These are phyloP conservation scores for Solanum chiquidenum DNA, from an alignment of 257 asterid species.

Conservation along the genomic window DNA sequence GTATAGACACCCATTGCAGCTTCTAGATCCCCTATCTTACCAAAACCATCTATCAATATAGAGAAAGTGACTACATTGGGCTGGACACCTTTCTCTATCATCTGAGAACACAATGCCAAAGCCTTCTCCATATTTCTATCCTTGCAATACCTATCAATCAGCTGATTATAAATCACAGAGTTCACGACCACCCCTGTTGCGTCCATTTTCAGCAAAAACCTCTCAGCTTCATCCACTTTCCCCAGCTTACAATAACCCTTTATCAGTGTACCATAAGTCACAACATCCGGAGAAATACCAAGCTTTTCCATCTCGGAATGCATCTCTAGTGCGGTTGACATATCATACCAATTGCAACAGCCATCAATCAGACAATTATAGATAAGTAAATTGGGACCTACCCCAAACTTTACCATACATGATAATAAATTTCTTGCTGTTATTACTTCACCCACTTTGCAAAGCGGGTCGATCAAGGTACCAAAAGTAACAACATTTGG, in stretches of 20 bases:
- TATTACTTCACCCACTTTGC: conserved; percentile 33
- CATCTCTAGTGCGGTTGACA: conserved; percentile 22
- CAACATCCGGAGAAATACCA: conserved; percentile 45
- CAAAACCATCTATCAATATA: conserved; percentile 54
- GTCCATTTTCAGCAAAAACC: conserved; percentile 28
- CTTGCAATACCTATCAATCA: conserved; percentile 54
- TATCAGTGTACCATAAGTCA: conserved; percentile 50
- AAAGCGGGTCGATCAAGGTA: conserved; percentile 31
- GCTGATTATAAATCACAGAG: conserved; percentile 45
- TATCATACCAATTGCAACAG: conserved; percentile 27
- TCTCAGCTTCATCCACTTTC: conserved; percentile 50
- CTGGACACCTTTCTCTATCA: conserved; percentile 48
- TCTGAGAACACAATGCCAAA: conserved; percentile 42
- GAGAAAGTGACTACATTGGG: conserved; percentile 48
- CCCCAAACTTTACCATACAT: conserved; percentile 57
- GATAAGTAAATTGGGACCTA: conserved; percentile 43
- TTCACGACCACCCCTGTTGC: conserved; percentile 20
- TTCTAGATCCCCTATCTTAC: conserved; percentile 43
- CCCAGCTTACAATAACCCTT: conserved; percentile 44
- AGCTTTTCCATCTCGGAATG: conserved; percentile 10
- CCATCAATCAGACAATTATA: conserved; percentile 61
- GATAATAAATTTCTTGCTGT: conserved; percentile 44
- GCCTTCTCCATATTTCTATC: conserved; percentile 53
- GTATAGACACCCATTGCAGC: conserved; percentile 60
- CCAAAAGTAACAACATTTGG: conserved; percentile 50